A percentile compares a stretch with the other conserved stretches of the same genome.
These are phyloP conservation scores for Calcarisporium arbuscula DNA, from an alignment of 2,329 filamentous ascomycete species.

Conservation along the genomic window DNA sequence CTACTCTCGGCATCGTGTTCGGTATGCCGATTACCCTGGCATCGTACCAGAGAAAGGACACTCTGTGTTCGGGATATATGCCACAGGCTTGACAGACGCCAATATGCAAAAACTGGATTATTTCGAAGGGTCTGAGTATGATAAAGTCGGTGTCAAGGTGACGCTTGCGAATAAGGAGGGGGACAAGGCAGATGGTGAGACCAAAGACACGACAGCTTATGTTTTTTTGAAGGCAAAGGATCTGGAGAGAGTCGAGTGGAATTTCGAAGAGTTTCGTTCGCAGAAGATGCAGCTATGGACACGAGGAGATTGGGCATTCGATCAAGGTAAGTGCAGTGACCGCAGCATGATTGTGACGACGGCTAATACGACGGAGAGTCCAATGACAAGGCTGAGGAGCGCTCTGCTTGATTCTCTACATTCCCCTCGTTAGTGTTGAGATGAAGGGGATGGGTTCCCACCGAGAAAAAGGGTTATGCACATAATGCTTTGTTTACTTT, in stretches of 20 bases:
- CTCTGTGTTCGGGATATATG: slow-evolving; percentile 67
- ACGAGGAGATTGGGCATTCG: slow-evolving; percentile 40
- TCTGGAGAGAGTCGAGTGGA: slow-evolving; percentile 76
- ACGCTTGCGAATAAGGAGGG: slow-evolving; percentile 41
- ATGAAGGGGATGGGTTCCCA: no score
- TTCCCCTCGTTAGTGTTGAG: no score
- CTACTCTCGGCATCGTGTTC: slow-evolving; percentile 66
- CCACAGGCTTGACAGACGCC: slow-evolving; percentile 69
- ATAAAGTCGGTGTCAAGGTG: slow-evolving; percentile 47
- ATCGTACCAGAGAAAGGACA: slow-evolving; percentile 53
- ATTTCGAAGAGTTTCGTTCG: slow-evolving; percentile 73
- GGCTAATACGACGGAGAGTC: slow-evolving; percentile 12
- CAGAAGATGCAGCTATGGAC: slow-evolving; percentile 61
- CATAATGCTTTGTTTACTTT: no score
- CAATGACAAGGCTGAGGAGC: slow-evolving; percentile 12
- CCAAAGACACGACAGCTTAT: slow-evolving; percentile 56
- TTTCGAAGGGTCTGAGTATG: slow-evolving; percentile 77
- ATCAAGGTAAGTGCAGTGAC: slow-evolving; percentile 26
- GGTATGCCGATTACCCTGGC: slow-evolving; percentile 70
- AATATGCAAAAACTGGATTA: slow-evolving; percentile 70
- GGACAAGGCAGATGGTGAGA: slow-evolving; percentile 26
- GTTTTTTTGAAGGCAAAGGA: slow-evolving; percentile 46
- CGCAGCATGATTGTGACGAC: no score
- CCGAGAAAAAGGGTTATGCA: no score
- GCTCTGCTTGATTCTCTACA: no score